Evolutionary conservation across 1,284 basidiomycete genomes (phyloP).

Genomic region (Pseudozyma pruni): DNA sequence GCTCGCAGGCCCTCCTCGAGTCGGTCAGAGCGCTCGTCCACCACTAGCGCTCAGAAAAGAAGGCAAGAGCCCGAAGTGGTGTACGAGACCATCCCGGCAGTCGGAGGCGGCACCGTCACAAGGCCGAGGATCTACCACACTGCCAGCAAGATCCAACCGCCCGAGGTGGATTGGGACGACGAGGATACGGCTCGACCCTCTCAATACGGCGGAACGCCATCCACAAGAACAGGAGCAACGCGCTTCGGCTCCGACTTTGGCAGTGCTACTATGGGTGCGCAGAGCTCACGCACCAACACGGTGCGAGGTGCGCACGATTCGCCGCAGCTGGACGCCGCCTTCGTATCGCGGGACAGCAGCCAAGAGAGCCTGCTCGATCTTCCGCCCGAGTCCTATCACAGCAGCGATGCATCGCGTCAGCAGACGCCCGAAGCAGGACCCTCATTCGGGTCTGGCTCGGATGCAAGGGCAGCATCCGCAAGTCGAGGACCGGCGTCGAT

Average conservation of each 20-base stretch:
- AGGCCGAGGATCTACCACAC: constrained; percentile 80
- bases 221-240: constrained; percentile 41
- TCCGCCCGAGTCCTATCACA: constrained; percentile 43
- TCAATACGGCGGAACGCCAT: constrained; percentile 40
- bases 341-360: constrained; percentile 35
- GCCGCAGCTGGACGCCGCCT: constrained; percentile 30
- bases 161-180: constrained; percentile 53
- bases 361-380: constrained; percentile 45
- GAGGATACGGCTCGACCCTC: constrained; percentile 46
- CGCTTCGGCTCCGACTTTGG: constrained; percentile 44
- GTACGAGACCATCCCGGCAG: constrained; percentile 79
- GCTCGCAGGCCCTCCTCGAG: constrained; percentile 22
- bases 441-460: constrained; percentile 24
- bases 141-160: constrained; percentile 73
- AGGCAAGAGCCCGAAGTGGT: constrained; percentile 35
- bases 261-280: constrained; percentile 43
- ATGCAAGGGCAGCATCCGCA: constrained; percentile 5
- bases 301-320: constrained; percentile 31
- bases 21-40: constrained; percentile 17
- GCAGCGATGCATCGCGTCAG: constrained; percentile 37
- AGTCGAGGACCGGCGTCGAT: constrained; percentile 6
- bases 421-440: constrained; percentile 12
- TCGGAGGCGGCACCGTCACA: constrained; percentile 80
- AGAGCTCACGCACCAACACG: constrained; percentile 47
- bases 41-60: constrained; percentile 8